Conservation (phyloP, 768 basidiomycete genomes). For the Kwoniella heveanensis region DNA sequence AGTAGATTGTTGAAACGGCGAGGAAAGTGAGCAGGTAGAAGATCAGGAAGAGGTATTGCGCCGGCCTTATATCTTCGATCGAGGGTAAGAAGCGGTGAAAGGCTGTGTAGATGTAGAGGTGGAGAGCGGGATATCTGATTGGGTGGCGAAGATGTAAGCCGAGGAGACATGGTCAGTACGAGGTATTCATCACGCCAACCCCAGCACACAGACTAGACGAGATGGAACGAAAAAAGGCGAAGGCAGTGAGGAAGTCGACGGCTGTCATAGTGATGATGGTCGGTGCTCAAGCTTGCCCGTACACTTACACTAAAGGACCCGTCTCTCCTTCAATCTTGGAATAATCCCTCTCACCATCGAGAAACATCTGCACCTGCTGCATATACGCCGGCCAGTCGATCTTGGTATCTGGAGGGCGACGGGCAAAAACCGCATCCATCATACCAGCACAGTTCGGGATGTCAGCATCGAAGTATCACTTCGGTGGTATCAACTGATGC, state of each 20-base stretch:
- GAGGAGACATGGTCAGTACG: no score
- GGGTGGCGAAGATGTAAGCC: no score
- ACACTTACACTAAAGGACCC: constrained; percentile 84
- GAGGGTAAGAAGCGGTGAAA: constrained; percentile 66
- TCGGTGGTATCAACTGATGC: no score
- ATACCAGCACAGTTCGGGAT: no score
- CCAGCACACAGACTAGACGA: no score
- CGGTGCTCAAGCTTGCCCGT: no score
- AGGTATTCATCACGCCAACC: no score
- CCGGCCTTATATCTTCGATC: constrained; percentile 61
- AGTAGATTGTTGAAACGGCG: constrained; percentile 71
- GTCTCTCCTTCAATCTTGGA: constrained; percentile 80
- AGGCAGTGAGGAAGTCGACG: no score
- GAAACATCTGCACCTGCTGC: constrained; percentile 75
- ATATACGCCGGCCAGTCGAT: constrained; percentile 99
- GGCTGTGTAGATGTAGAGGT: constrained; percentile 76
- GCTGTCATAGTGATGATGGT: not conserved
- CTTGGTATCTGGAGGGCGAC: constrained; percentile 80
- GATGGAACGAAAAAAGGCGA: constrained; percentile 1
- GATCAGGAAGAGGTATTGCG: constrained; percentile 75
- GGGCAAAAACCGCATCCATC: not conserved
- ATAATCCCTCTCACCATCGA: constrained; percentile 82
- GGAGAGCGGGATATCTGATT: constrained; percentile 95
- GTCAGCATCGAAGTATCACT: no score
- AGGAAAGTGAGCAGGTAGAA: constrained; percentile 72